A percentile compares a stretch with the other conserved stretches of the same genome.
These are phyloP conservation scores for Pseudophaeomoniella oleicola DNA, from an alignment of 2,329 filamentous ascomycete species.

Conservation along the genomic window DNA sequence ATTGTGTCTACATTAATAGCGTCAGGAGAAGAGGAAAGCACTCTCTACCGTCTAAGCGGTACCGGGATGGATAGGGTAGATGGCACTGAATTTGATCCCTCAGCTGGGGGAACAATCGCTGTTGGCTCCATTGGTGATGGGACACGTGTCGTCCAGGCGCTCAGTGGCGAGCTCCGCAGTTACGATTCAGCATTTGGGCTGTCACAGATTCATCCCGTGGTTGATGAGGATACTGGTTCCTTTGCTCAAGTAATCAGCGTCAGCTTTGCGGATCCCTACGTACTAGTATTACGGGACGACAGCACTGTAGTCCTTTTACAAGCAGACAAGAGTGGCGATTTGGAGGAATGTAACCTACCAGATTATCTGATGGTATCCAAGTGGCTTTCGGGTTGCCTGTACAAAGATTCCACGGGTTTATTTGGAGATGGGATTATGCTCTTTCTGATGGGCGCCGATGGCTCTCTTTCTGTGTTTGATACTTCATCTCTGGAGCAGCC, in stretches of 20 bases:
- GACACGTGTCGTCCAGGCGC: constrained; percentile 71
- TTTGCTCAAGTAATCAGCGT: constrained; percentile 63
- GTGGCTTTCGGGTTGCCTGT: constrained; percentile 76
- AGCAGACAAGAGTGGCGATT: constrained; percentile 66
- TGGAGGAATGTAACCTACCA: constrained; percentile 63
- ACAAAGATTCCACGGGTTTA: constrained; percentile 48
- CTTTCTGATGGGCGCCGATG: constrained; percentile 63
- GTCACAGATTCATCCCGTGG: constrained; percentile 81
- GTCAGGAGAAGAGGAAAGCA: constrained; percentile 57
- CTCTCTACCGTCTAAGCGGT: constrained; percentile 62
- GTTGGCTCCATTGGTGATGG: constrained; percentile 70
- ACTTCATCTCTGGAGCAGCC: constrained; percentile 58
- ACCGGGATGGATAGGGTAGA: constrained; percentile 60
- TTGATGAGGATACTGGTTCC: constrained; percentile 73
- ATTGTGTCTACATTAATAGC: constrained; percentile 60
- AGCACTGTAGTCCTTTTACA: constrained; percentile 64
- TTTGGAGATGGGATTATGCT: constrained; percentile 51
- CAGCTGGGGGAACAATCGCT: constrained; percentile 74
- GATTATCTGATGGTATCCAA: constrained; percentile 47
- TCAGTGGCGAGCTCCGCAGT: constrained; percentile 73
- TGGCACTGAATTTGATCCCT: constrained; percentile 82
- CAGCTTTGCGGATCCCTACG: constrained; percentile 74
- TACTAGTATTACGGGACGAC: constrained; percentile 74
- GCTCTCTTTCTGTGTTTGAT: constrained; percentile 53
- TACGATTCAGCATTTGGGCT: constrained; percentile 82